A percentile compares a stretch with the other conserved stretches of the same genome.
Evolutionary conservation across 2,329 filamentous ascomycete species (phyloP).

Genomic region (Xylariales sp.): DNA sequence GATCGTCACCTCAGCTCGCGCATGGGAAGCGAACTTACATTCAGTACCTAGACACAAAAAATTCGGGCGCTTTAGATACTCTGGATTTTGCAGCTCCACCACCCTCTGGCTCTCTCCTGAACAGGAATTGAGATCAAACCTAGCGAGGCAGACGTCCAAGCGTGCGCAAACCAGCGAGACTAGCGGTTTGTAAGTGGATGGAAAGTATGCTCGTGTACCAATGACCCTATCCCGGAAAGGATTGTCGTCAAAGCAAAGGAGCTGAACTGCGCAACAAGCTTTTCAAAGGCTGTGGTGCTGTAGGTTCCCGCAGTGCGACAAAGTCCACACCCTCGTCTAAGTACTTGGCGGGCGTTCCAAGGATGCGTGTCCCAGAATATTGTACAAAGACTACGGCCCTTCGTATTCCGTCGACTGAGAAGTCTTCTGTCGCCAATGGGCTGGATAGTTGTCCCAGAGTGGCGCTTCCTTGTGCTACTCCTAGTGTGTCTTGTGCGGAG

Average conservation of each 20-base stretch:
- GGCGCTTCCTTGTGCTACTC: slow-evolving; percentile 28
- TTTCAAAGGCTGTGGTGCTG: slow-evolving; percentile 21
- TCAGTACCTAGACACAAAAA: too few species aligned
- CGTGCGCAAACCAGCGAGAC: slow-evolving; percentile 25
- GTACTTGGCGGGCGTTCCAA: slow-evolving; percentile 12
- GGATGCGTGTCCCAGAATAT: slow-evolving; percentile 17
- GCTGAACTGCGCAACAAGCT: slow-evolving; percentile 1
- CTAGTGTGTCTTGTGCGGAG: slow-evolving; percentile 17
- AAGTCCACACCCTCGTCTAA: slow-evolving; percentile 19
- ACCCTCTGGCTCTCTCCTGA: slow-evolving; percentile 20
- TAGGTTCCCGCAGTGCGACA: slow-evolving; percentile 27
- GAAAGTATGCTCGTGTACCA: too few species aligned
- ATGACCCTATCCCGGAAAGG: slow-evolving; percentile 2
- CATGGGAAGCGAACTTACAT: too few species aligned
- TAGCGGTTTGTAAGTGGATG: slow-evolving; percentile 9
- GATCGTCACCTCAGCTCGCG: too few species aligned
- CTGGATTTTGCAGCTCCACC: too few species aligned
- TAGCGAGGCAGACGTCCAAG: slow-evolving; percentile 17
- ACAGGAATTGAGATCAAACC: too few species aligned
- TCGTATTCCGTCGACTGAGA: slow-evolving; percentile 26
- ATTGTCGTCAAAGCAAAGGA: neutral
- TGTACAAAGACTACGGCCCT: slow-evolving; percentile 19
- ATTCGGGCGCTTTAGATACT: too few species aligned
- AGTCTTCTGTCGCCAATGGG: slow-evolving; percentile 26
- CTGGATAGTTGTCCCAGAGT: slow-evolving; percentile 25